A percentile compares a stretch with the other conserved stretches of the same genome.
Evolutionary conservation across 345 rosid species (phyloP).

Genomic region (Eutrema japonicum): DNA sequence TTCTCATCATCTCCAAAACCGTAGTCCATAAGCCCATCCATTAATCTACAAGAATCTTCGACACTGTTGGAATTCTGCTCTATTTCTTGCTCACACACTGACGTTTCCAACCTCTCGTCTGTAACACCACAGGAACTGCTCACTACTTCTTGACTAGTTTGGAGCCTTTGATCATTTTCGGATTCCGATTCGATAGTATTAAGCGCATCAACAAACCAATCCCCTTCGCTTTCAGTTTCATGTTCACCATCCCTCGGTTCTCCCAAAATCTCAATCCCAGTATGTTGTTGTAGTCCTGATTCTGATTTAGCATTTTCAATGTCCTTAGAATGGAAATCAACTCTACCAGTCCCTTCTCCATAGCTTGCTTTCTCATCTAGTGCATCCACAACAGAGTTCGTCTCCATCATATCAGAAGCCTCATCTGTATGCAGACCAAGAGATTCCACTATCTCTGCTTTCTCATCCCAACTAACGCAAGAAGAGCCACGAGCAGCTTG

Average conservation of each 20-base stretch:
- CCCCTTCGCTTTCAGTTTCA: conserved; percentile 85
- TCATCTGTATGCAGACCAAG: conserved; percentile 46
- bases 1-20: conserved; percentile 27
- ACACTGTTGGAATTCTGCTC: conserved; percentile 22
- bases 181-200: conserved; percentile 84
- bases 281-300: conserved; percentile 40
- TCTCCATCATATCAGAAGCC: conserved; percentile 39
- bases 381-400: conserved; percentile 14
- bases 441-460: conserved; percentile 65
- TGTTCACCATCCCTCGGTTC: conserved; percentile 55
- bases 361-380: conserved; percentile 33
- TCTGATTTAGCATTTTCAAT: conserved; percentile 45
- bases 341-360: conserved; percentile 40
- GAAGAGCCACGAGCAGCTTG: conserved; percentile 50
- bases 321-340: conserved; percentile 36
- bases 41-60: conserved; percentile 15
- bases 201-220: conserved; percentile 79
- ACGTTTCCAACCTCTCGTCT: conserved; percentile 24
- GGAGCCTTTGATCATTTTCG: conserved; percentile 42
- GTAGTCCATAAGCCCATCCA: not conserved
- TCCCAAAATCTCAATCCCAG: conserved; percentile 65
- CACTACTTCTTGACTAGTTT: conserved; percentile 19
- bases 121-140: conserved; percentile 22
- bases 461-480: conserved; percentile 81
- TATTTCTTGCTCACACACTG: conserved; percentile 29